Base-by-base conservation (phyloP, 768 basidiomycete genomes). In the Leccinum boreale region DNA sequence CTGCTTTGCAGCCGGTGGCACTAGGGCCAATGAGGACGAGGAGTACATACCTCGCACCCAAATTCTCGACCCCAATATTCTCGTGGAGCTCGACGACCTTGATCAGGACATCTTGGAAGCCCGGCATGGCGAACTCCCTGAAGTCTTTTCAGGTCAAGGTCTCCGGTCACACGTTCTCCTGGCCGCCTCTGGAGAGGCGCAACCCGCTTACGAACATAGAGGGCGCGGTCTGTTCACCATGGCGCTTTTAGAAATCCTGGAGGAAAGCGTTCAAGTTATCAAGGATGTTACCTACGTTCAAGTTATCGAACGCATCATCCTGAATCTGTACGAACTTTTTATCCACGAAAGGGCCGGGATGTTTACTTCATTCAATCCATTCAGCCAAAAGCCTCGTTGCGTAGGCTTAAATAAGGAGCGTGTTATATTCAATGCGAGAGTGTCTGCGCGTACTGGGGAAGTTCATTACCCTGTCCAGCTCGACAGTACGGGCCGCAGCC, bases 1-100 rank as follows among this genome's bases (percentile, higher is more conserved):
- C 47, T 81, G 80, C 58, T 68, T 73, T 61, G 76, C 80, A 4
- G 76, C 67, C 1, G 75, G 77, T 0, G 65, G 74, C 7, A 73
- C 68, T 9, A 70, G 78, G 11, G 23, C 11, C 12, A 29, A 35
- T 33, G 35, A 44, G 17, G 5, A 23, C 11, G 9, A 57, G 15
- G 53, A 21, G 45, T 60, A 54, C 23, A 19, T 33, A 6, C 45
- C 58, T 49, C 66, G 67, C 1, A n/a, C 28, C 1, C 52, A 59
- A 6, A 2, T 35, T 7, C 36, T 68, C 11, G 17, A 56, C 7
- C 9, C 33, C 17, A 3, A 14, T 14, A 31, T 67, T 31, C 56
- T 48, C 1, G 39, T 24, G 4, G 47, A 48, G 7, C 3, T 26
- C 17, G 15, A 57, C 11, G 48, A 63, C 11, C 64, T 70, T 11